A percentile compares a stretch with the other conserved stretches of the same genome.
Conservation (phyloP, 768 basidiomycete genomes). For the Epithele typhae region DNA sequence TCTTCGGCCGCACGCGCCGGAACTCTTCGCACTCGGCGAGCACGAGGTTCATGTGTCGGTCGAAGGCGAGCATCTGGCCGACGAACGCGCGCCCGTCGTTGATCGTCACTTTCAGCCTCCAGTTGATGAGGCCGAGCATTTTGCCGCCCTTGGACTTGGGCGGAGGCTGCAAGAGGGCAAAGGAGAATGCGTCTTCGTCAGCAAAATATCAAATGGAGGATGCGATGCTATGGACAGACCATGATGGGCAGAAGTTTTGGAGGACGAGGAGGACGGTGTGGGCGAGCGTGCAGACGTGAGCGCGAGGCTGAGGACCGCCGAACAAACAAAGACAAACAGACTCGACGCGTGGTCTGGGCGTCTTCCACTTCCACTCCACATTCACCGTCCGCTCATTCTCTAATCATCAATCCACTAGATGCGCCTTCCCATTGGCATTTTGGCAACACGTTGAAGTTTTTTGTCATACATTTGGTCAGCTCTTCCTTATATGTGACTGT, state of each 20-base stretch:
- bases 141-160: conserved; percentile 98
- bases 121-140: conserved; percentile 97
- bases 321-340: conserved; percentile 36
- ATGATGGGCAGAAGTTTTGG: conserved; percentile 42
- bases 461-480: too few relatives aligned
- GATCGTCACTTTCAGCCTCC: conserved; percentile 94
- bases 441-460: too few relatives aligned
- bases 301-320: conserved; percentile 6
- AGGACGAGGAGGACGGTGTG: conserved; percentile 24
- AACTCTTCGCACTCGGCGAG: conserved; percentile 99
- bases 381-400: too few relatives aligned
- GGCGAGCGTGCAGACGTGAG: conserved; percentile 14
- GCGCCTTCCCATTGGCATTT: too few relatives aligned
- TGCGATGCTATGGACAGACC: conserved; percentile 31
- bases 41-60: conserved; percentile 99
- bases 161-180: conserved; percentile 57
- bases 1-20: conserved; percentile 86
- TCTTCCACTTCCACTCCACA: too few relatives aligned
- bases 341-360: too few relatives aligned
- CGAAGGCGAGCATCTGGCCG: conserved; percentile 99
- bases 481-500: too few relatives aligned
- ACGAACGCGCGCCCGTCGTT: conserved; percentile 95
- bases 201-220: neutral
- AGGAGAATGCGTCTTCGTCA: neutral
- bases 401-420: too few relatives aligned